Evolutionary conservation across 1,284 basidiomycete genomes (phyloP), one percentile per base, ranked within the genome.

Genomic region (Bondarzewia mesenterica): DNA sequence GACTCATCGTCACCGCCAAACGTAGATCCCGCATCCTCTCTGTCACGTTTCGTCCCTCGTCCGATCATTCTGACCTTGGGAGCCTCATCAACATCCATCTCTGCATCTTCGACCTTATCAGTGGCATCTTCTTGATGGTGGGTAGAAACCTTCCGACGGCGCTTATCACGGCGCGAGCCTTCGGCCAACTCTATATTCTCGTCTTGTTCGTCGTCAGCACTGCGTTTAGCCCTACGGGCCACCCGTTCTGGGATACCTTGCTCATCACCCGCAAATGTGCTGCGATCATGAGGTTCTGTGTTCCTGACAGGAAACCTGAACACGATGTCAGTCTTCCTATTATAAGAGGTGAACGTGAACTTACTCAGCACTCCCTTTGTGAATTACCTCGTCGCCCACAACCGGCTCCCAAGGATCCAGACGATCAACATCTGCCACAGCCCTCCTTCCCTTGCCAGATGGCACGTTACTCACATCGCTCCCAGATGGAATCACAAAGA

Each of bases 31-130:
- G 80, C 82, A 57, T 87, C 85, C 14, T 75, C 72, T 42, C 82
- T 80, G 61, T 83, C 83, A 49, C 86, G 76, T 65, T 89, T 89
- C 69, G 75, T 84, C 23, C 86, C 86, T 53, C 85, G 74, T n/a
- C 60, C 56, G 48, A 63, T 58, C 18, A 65, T 57, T 48, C 43
- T 49, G 37, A 59, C 18, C 12, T 64, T 63, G 14, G 58, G 51
- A n/a, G 56, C 51, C 2, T 60, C 59, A 18, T 61, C 55, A 25
- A 55, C 23, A n/a, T 47, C 60, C 65, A 67, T 65, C 5, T 62
- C 60, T n/a, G 12, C 42, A n/a, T 10, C 38, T 10, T 59, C 63
- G 8, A 39, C 54, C 14, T 38, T 44, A 23, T 42, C 51, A 26
- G 48, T 21, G 51, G 47, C 46, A 51, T 55, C 23, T 54, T 43